Conservation (phyloP, 495 filamentous ascomycete species). For the Trichoderma asperelloides region DNA sequence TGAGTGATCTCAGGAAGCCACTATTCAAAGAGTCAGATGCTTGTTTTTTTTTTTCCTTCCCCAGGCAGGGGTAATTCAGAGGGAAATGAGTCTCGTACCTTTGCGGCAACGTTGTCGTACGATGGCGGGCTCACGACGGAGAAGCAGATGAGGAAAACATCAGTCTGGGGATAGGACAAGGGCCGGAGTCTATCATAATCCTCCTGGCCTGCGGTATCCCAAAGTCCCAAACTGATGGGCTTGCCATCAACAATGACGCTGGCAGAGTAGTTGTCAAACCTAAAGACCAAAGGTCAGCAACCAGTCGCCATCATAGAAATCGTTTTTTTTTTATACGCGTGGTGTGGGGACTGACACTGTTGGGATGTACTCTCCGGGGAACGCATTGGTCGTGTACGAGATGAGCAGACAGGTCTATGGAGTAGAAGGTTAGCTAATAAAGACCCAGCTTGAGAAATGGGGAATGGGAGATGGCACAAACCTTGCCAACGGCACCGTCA, state of each 20-base stretch:
- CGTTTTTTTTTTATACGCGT: background rate
- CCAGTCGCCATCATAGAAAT: background rate
- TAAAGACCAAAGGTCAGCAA: conserved; percentile 32
- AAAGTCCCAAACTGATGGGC: conserved; percentile 91
- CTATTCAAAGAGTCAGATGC: conserved; percentile 31
- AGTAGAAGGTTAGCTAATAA: conserved; percentile 21
- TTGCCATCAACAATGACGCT: conserved; percentile 98
- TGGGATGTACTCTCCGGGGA: conserved; percentile 97
- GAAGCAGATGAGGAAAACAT: conserved; percentile 98
- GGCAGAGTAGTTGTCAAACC: conserved; percentile 98
- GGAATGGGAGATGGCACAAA: conserved; percentile 30
- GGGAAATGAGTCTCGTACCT: conserved; percentile 49
- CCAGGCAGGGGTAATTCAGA: background rate
- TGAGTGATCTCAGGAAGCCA: conserved; percentile 98
- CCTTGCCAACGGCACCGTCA: conserved; percentile 98
- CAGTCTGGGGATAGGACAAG: conserved; percentile 94
- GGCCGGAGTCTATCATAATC: conserved; percentile 95
- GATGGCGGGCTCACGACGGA: conserved; percentile 95
- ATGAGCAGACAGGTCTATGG: conserved; percentile 96
- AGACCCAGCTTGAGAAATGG: background rate
- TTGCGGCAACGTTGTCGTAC: conserved; percentile 95
- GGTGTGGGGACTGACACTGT: conserved; percentile 68
- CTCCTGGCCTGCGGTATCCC: conserved; percentile 99
- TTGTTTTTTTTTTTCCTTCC: background rate
- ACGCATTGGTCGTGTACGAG: conserved; percentile 98